Evolutionary conservation across 106 monocot species (phyloP), one percentile per base, ranked within the genome.

Genomic region (Dendrobium catenatum): DNA sequence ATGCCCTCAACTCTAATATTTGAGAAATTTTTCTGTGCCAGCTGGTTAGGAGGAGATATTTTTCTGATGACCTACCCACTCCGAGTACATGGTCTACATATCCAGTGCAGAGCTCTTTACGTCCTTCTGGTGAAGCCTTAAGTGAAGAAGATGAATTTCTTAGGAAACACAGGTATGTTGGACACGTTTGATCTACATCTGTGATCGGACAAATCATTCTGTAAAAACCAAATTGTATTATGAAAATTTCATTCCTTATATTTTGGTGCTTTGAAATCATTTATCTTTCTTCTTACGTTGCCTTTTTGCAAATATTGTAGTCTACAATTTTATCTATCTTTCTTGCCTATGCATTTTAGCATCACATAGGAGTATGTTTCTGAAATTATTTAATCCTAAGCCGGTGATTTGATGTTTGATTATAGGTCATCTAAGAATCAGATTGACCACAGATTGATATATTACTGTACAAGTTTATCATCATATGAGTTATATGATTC

Each of bases 31-130:
- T 72, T 81, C 31, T 83, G 89, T 73, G 33, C 20, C 85, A 96
- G 96, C 88, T 96, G 86, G 90, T 96, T 48, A 80, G 90, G 56
- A 91, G 96, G 77, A 90, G 96, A 80, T 96, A 96, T 83, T 94
- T 96, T 78, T 90, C 90, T 73, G 87, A 93, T 33, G 96, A 96
- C 2, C 79, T 88, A 68, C 88, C 88, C 47, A 83, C 83, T 18
- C 77, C 85, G 64, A 96, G 72, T 81, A 83, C 86, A 70, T 96
- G 93, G 96, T 88, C 89, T 73, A 27, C 76, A 42, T 74, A 84
- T 72, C 83, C 91, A 22, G 43, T 77, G 24, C 77, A 83, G 31
- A 85, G 78, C 47, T 79, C 87, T 61, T 33, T 82, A 75, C 78
- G 80, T 27, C 79, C 18, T 76, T 86, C 87, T 29, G 77, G 59